Base-by-base conservation (phyloP, 2,329 filamentous ascomycete genomes). In the Leptographium flavum region DNA sequence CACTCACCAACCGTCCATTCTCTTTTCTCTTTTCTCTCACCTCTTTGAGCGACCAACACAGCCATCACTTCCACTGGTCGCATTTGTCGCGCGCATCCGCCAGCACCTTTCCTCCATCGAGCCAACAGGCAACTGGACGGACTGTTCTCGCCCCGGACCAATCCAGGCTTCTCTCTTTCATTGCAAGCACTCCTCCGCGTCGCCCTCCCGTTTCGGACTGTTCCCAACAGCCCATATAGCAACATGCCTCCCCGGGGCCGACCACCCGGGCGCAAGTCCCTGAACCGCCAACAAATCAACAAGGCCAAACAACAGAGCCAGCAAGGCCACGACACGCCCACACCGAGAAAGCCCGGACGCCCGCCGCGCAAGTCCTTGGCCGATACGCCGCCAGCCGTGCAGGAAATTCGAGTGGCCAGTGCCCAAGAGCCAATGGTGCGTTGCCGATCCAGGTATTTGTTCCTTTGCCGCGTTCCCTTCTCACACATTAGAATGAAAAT, bases 161-260 rank as follows among this genome's bases (percentile, higher is more conserved):
- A 11, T 30, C 13, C 31, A 17, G 21, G 23, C 28, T 39, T 39
- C 37, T 35, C 22, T 25, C 39, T 42, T 33, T 42, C 39, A 23
- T 33, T 21, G 7, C 15, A 28, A 3, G n/a, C n/a, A n/a, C n/a
- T n/a, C n/a, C n/a, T n/a, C n/a, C n/a, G n/a, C n/a, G n/a, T n/a
- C n/a, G n/a, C n/a, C n/a, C n/a, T n/a, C n/a, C n/a, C n/a, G n/a
- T n/a, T n/a, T n/a, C n/a, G n/a, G n/a, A n/a, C n/a, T n/a, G n/a
- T n/a, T n/a, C 21, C 11, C 19, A 23, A 23, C 13, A 3, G 13
- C 13, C 19, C 30, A 41, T 42, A 42, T 43, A 17, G 13, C 33
- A 43, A 6, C 32, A 52, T 51, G 49, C 28, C 49, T 22, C 51
- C 46, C 9, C 45, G 51, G 32, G 49, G 49, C 32, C 45, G 51